Percentiles rank a stretch among this genome's conserved stretches.
These are phyloP conservation scores for Rosa rugosa DNA, from an alignment of 306 rosid species.

Conservation along the genomic window DNA sequence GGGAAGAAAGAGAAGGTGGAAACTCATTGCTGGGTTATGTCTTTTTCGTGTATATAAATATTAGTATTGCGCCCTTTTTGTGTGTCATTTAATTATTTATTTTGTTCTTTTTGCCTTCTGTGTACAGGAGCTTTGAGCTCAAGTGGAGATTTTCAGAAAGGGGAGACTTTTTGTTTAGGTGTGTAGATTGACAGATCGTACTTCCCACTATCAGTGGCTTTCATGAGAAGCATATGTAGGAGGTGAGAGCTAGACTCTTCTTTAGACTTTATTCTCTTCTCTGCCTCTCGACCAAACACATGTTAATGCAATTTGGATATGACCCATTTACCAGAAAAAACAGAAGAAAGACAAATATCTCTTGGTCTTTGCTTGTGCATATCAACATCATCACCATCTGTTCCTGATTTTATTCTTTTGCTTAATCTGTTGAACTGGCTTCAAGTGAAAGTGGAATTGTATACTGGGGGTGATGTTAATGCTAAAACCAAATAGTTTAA, in stretches of 20 bases:
- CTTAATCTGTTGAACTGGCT: background rate
- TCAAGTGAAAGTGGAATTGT: conserved; percentile 15
- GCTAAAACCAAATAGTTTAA: background rate
- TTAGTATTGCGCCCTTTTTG: background rate
- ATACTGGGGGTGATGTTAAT: background rate
- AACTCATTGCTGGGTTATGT: conserved; percentile 25
- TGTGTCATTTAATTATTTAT: background rate
- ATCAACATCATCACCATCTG: background rate
- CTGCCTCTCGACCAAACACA: conserved; percentile 27
- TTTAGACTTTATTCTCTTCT: conserved; percentile 26
- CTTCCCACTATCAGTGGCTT: conserved; percentile 71
- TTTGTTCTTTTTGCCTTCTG: background rate
- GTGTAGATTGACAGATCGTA: conserved; percentile 20
- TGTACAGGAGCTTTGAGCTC: conserved; percentile 25
- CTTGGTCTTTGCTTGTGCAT: conserved; percentile 12
- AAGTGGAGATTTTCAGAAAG: conserved; percentile 27
- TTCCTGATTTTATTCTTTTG: background rate
- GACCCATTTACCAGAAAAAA: conserved; percentile 12
- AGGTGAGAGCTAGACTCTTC: conserved; percentile 36
- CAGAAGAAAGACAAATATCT: background rate
- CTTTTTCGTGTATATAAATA: conserved; percentile 5
- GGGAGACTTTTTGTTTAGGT: conserved; percentile 18
- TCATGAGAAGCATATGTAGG: conserved; percentile 33
- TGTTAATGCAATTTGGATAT: conserved; percentile 18
- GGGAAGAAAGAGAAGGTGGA: conserved; percentile 41